Conservation (phyloP, 2,329 filamentous ascomycete species). For the Pezicula radicicola region DNA sequence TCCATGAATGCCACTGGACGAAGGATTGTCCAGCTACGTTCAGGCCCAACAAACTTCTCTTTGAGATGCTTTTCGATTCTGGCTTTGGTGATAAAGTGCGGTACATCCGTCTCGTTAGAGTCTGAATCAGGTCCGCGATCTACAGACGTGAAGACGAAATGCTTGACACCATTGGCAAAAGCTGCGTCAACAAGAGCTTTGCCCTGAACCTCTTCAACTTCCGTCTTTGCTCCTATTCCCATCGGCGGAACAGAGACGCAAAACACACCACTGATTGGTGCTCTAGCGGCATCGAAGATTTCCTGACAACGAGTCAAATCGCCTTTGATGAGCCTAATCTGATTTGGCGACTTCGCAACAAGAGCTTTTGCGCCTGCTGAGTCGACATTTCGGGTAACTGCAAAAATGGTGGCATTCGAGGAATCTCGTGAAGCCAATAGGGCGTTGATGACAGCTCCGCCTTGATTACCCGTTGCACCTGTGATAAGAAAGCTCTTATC, state of each 20-base stretch:
- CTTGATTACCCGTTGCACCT: slow-evolving; percentile 47
- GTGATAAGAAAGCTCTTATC: slow-evolving; percentile 32
- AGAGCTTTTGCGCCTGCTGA: slow-evolving; percentile 47
- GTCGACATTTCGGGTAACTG: slow-evolving; percentile 52
- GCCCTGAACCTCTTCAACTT: slow-evolving; percentile 43
- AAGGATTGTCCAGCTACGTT: slow-evolving; percentile 52
- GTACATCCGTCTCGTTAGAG: slow-evolving; percentile 43
- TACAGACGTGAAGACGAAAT: slow-evolving; percentile 56
- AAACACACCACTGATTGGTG: slow-evolving; percentile 56
- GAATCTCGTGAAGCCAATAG: slow-evolving; percentile 30
- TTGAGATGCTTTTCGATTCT: slow-evolving; percentile 54
- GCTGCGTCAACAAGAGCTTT: slow-evolving; percentile 49
- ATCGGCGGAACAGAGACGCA: slow-evolving; percentile 40
- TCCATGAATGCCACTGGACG: slow-evolving; percentile 56
- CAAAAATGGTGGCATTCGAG: slow-evolving; percentile 46
- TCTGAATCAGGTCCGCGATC: slow-evolving; percentile 46
- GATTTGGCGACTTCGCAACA: slow-evolving; percentile 34
- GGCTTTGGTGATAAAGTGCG: slow-evolving; percentile 53
- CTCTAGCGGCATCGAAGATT: slow-evolving; percentile 40
- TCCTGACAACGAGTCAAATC: slow-evolving; percentile 48
- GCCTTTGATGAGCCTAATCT: slow-evolving; percentile 53
- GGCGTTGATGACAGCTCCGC: slow-evolving; percentile 39
- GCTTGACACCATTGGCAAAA: slow-evolving; percentile 44
- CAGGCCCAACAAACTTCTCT: slow-evolving; percentile 29
- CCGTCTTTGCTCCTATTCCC: slow-evolving; percentile 7